Conservation (phyloP, 83 land plant species). For the Picea abies region DNA sequence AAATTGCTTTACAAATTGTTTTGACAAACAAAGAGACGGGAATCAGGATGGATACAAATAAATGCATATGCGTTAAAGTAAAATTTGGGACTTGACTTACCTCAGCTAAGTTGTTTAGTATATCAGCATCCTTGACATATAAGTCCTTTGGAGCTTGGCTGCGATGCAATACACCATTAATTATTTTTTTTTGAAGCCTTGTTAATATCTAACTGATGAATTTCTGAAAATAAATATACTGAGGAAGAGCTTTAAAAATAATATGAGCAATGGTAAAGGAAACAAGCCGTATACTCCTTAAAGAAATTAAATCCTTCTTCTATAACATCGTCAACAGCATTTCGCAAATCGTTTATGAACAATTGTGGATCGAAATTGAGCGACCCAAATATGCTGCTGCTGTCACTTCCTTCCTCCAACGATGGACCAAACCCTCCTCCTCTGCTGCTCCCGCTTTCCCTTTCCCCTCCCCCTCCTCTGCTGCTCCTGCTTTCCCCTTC, state of each 20-base stretch:
- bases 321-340: slow-evolving; percentile 45
- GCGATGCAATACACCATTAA: background rate
- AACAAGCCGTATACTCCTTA: slow-evolving; percentile 14
- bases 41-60: too few relatives aligned
- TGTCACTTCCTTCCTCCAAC: slow-evolving; percentile 19
- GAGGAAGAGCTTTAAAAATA: background rate
- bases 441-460: background rate
- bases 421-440: background rate
- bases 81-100: slow-evolving; percentile 3
- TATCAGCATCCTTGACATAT: slow-evolving; percentile 14
- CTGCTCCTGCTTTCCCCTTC: too few relatives aligned
- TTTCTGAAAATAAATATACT: too few relatives aligned
- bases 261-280: background rate
- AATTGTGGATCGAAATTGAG: slow-evolving; percentile 54
- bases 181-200: too few relatives aligned
- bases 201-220: too few relatives aligned
- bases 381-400: slow-evolving; percentile 44
- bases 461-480: background rate
- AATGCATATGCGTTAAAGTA: too few relatives aligned
- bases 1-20: too few relatives aligned
- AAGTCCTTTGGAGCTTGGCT: slow-evolving; percentile 17
- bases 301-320: slow-evolving; percentile 57
- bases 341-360: slow-evolving; percentile 55
- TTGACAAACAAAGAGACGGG: too few relatives aligned
- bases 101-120: slow-evolving; percentile 12